Percentiles rank a stretch among this genome's conserved stretches.
Evolutionary conservation across 495 filamentous ascomycete genomes (phyloP).

Genomic region (Ramalina peruviana): DNA sequence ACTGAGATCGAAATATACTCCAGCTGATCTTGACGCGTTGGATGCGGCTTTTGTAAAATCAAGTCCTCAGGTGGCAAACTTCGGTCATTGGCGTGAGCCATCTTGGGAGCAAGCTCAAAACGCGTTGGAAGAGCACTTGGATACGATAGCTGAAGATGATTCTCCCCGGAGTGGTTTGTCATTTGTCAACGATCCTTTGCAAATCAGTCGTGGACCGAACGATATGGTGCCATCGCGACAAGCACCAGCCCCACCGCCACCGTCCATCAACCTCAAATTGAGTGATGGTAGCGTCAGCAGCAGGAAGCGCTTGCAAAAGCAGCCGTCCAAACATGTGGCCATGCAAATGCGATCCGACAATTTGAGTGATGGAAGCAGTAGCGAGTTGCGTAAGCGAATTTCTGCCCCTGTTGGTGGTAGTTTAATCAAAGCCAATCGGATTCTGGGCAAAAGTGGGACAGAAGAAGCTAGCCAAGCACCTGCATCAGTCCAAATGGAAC

Average conservation of each 20-base stretch:
- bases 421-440: slow-evolving; percentile 11
- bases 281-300: slow-evolving; percentile 9
- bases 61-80: slow-evolving; percentile 10
- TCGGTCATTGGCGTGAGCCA: slow-evolving; percentile 3
- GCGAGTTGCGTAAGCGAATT: slow-evolving; percentile 7
- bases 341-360: slow-evolving; percentile 12
- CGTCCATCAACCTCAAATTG: slow-evolving; percentile 1
- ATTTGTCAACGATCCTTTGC: slow-evolving; percentile 12
- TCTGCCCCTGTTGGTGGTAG: slow-evolving; percentile 11
- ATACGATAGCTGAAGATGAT: slow-evolving; percentile 20
- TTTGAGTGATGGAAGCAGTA: neutral
- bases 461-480: neutral
- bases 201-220: slow-evolving; percentile 17
- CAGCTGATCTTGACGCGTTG: slow-evolving; percentile 20
- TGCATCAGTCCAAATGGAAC: slow-evolving; percentile 7
- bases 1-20: slow-evolving; percentile 20
- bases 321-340: slow-evolving; percentile 14
- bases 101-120: slow-evolving; percentile 17
- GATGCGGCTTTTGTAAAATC: slow-evolving; percentile 19
- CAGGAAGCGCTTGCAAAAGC: slow-evolving; percentile 12
- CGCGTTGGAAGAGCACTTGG: slow-evolving; percentile 19
- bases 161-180: slow-evolving; percentile 5
- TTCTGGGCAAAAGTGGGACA: slow-evolving; percentile 13
- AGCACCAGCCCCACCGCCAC: slow-evolving; percentile 13
- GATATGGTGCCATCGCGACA: slow-evolving; percentile 18